Percentiles rank a stretch among this genome's conserved stretches.
These are phyloP conservation scores for Skeletonema potamos DNA, from an alignment of 108 stramenopile species.

Conservation along the genomic window DNA sequence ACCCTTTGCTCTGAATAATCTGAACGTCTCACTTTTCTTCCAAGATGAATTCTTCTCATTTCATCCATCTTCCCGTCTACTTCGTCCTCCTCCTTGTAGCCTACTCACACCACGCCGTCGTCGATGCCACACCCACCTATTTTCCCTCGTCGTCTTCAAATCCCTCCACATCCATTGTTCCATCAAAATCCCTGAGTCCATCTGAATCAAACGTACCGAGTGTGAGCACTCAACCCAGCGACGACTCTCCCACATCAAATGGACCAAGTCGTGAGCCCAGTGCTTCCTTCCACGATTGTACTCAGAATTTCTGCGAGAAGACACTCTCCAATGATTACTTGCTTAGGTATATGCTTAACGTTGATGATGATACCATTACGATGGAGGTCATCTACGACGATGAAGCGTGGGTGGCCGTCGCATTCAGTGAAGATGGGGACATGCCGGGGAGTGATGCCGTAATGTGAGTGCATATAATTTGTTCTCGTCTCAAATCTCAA, in stretches of 20 bases:
- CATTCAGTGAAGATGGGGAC: not conserved
- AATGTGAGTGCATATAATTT: not conserved
- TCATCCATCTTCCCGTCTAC: not conserved
- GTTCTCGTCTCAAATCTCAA: slow-evolving; percentile 16
- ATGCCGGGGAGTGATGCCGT: not conserved
- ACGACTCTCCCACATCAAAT: not conserved
- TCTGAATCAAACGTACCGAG: not conserved
- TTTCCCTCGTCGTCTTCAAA: not conserved
- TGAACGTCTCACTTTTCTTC: not conserved
- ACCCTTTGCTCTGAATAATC: too few relatives aligned
- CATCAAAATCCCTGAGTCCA: not conserved
- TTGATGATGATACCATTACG: not conserved
- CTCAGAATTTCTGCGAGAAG: not conserved
- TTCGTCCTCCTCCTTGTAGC: not conserved
- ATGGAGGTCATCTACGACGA: not conserved
- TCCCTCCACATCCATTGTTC: not conserved
- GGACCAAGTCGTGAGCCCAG: not conserved
- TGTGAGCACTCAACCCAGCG: not conserved
- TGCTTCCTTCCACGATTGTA: not conserved
- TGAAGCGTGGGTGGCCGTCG: not conserved
- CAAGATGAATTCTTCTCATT: not conserved
- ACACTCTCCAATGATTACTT: not conserved
- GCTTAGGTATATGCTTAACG: not conserved
- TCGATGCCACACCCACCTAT: not conserved
- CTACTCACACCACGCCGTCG: not conserved